Percentiles rank a stretch among this genome's conserved stretches.
Conservation (phyloP, 345 rosid genomes). For the Eucalyptus viminalis region DNA sequence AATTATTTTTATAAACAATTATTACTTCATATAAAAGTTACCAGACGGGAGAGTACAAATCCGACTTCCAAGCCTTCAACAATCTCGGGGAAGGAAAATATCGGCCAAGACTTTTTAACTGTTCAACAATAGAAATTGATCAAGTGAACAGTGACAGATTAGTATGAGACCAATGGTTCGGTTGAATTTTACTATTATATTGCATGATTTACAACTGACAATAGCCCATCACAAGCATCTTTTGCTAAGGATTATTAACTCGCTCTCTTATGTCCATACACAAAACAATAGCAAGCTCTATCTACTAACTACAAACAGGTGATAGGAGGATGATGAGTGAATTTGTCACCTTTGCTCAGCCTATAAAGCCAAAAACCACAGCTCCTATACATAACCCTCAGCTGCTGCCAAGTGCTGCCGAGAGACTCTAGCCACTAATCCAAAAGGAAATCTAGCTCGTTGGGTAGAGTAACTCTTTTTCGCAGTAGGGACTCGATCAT, state of each 20-base stretch:
- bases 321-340: not conserved
- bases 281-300: not conserved
- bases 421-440: too few species aligned
- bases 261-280: slow-evolving; percentile 20
- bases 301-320: not conserved
- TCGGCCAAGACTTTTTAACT: fast-evolving
- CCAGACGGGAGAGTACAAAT: not conserved
- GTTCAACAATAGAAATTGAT: not conserved
- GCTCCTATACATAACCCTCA: too few species aligned
- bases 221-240: not conserved
- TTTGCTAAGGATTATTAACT: not conserved
- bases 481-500: too few species aligned
- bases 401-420: too few species aligned
- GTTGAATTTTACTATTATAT: not conserved
- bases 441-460: not conserved
- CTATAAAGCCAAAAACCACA: too few species aligned
- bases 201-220: not conserved
- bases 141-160: not conserved
- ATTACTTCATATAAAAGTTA: not conserved
- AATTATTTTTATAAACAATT: not conserved
- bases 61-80: not conserved
- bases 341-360: not conserved
- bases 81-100: not conserved
- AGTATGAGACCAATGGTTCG: not conserved
- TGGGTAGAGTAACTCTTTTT: slow-evolving; percentile 2